Percentiles rank a stretch among this genome's conserved stretches.
Evolutionary conservation across 305 asterid species (phyloP).

Genomic region (Fraxinus xanthoxyloides): DNA sequence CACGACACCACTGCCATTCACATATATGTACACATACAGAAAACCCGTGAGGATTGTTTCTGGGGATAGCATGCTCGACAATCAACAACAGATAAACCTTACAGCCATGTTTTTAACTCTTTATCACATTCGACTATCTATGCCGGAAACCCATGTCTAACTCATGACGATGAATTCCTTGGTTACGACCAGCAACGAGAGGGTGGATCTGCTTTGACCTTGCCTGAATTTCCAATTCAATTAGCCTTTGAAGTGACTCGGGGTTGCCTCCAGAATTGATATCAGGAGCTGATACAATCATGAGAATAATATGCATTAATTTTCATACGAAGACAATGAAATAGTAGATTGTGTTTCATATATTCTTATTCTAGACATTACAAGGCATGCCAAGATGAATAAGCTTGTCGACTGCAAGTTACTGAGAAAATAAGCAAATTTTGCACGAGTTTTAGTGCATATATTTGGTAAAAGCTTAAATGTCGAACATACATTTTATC

Average conservation of each 20-base stretch:
- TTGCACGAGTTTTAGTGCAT: not conserved
- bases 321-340: not conserved
- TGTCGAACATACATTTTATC: not conserved
- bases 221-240: constrained; percentile 75
- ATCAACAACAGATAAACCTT: not conserved
- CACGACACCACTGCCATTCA: constrained; percentile 7
- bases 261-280: constrained; percentile 44
- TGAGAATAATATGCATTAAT: not conserved
- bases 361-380: not conserved
- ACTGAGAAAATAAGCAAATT: not conserved
- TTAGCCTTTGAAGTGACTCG: constrained; percentile 73
- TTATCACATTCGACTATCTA: constrained; percentile 33
- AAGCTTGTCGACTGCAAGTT: not conserved
- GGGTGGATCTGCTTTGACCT: constrained; percentile 66
- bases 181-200: constrained; percentile 43
- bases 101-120: constrained; percentile 16
- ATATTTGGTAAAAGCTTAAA: not conserved
- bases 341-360: not conserved
- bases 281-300: constrained; percentile 27
- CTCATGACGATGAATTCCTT: constrained; percentile 60
- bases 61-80: not conserved
- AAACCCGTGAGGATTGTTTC: not conserved
- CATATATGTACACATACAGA: not conserved
- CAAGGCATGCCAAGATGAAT: not conserved
- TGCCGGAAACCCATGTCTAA: constrained; percentile 64